Evolutionary conservation across 257 asterid genomes (phyloP), one percentile per base, ranked within the genome.

Genomic region (Haberlea rhodopensis): DNA sequence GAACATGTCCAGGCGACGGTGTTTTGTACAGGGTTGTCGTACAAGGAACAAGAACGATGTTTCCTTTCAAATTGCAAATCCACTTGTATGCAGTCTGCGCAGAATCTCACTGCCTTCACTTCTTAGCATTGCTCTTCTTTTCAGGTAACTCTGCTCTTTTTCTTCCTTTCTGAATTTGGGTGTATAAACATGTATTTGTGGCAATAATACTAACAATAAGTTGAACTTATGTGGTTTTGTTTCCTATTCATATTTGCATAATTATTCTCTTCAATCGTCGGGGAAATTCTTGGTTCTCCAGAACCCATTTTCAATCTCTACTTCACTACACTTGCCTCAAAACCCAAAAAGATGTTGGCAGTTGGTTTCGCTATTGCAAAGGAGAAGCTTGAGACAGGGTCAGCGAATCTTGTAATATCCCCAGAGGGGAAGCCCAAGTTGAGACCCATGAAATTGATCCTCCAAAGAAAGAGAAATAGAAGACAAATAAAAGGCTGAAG

Each of bases 401-500:
- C 84, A 1, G 85, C 87, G 53, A 83, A 71, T 52, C 79, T 91
- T 53, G 92, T 91, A 27, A 82, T 89, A 70, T 82, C 98, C 43
- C 81, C 79, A 1, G 74, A 89, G 19, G 97, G 96, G 59, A 82
- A 81, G 26, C 94, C 96, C 16, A 85, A 72, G 73, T 91, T 56
- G 98, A 87, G 73, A 85, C 89, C 6, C 79, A 66, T 18, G 94
- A 91, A 74, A 43, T 61, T 40, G 98, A 87, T 19, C 85, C 94
- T 26, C 97, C 96, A 0, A 89, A 78, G 78, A 91, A 89, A 86
- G 94, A 87, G 63, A 91, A 87, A 70, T 91, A 95, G 95, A 60
- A 24, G 86, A 85, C 86, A 4, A 91, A 91, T 85, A 89, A 84
- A 73, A 76, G 89, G 74, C 72, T 91, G 52, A 87, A 89, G 77